phyloP scores from a whole-genome alignment of 305 asterid genomes.

The Fraxinus angustifolia region DNA sequence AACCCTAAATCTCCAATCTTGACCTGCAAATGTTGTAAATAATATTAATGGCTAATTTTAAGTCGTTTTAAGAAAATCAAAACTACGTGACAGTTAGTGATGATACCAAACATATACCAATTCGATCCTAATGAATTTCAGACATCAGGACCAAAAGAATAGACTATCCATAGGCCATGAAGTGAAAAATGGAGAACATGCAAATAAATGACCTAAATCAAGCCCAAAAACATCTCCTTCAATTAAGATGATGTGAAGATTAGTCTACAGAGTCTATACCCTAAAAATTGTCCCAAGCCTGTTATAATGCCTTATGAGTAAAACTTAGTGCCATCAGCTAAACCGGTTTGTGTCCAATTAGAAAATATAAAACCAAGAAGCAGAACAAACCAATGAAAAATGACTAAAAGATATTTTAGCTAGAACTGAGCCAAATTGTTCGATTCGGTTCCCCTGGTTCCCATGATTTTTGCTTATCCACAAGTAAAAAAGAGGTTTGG shows the following conservation, averaged over 20 bases:
- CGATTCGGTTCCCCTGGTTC: not conserved
- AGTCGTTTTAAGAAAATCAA: not conserved
- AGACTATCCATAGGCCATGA: not conserved
- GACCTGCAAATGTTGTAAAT: conserved; percentile 27
- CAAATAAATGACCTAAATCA: not conserved
- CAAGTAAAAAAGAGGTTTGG: not conserved
- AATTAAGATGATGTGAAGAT: not conserved
- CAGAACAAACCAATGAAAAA: not conserved
- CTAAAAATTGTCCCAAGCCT: not conserved
- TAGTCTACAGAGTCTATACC: not conserved
- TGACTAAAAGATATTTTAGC: not conserved
- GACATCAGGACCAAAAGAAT: not conserved
- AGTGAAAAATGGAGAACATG: not conserved
- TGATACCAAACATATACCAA: not conserved
- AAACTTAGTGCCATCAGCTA: not conserved
- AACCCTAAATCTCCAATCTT: conserved; percentile 52
- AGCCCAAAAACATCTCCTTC: not conserved
- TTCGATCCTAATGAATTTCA: not conserved
- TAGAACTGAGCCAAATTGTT: not conserved
- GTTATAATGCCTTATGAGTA: not conserved
- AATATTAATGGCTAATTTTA: not conserved
- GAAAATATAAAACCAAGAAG: not conserved
- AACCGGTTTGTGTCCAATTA: not conserved
- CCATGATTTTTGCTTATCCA: not conserved
- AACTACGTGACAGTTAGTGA: not conserved